Percentiles rank a stretch among this genome's conserved stretches.
phyloP scores from a whole-genome alignment of 176 grass and related monocot species.

The Rhynchospora pubera region DNA sequence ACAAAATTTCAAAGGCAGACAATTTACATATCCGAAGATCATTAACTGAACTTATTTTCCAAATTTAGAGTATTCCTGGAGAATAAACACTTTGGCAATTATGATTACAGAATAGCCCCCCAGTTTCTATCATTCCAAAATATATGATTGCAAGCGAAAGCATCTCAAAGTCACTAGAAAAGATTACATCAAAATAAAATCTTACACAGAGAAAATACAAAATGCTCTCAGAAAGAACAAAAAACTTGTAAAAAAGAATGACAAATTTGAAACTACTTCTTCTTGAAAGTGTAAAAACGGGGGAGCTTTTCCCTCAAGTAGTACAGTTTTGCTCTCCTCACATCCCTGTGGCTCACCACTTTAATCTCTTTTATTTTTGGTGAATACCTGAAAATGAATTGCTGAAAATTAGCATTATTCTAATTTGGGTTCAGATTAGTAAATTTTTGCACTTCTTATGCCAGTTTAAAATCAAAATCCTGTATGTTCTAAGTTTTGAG shows the following conservation, averaged over 20 bases:
- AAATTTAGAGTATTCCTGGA: too few relatives aligned
- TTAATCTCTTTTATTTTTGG: slow-evolving; percentile 97
- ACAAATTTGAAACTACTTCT: slow-evolving; percentile 35
- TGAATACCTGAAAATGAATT: slow-evolving; percentile 57
- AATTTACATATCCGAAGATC: not conserved
- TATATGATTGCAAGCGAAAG: not conserved
- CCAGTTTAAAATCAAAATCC: not conserved
- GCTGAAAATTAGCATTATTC: not conserved
- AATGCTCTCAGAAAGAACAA: slow-evolving; percentile 26
- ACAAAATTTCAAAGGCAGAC: not conserved
- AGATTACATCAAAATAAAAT: slow-evolving; percentile 10
- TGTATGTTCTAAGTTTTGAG: not conserved
- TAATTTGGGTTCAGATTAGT: not conserved
- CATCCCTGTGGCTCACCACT: slow-evolving; percentile 86
- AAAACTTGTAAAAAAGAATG: slow-evolving; percentile 9
- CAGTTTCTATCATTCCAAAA: not conserved
- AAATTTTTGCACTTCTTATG: slow-evolving; percentile 4
- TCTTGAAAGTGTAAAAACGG: slow-evolving; percentile 95
- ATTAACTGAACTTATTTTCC: not conserved
- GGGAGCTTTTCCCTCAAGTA: slow-evolving; percentile 94
- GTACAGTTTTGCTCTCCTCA: slow-evolving; percentile 91
- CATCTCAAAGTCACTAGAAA: not conserved
- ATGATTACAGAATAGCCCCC: not conserved
- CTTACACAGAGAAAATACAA: slow-evolving; percentile 25
- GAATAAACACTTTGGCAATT: not conserved